Evolutionary conservation across 2,329 filamentous ascomycete species (phyloP), one percentile per base, ranked within the genome.

Genomic region (Xylariaceae sp.): DNA sequence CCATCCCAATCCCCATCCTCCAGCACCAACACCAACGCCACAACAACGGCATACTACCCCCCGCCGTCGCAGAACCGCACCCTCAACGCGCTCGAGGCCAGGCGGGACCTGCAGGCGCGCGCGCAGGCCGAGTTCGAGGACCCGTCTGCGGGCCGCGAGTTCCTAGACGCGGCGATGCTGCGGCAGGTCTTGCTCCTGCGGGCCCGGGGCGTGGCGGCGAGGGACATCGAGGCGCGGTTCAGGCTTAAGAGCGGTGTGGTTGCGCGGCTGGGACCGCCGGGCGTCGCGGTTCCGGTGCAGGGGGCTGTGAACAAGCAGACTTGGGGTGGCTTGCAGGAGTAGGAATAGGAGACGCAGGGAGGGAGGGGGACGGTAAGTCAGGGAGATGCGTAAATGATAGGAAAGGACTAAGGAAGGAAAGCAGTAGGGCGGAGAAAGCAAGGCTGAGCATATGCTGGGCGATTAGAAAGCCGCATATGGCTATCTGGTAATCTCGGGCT

Each of bases 81-180:
- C 1, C 73, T 84, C 8, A 70, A 70, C 15, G 80, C 76, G 20
- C 73, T 84, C 0, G 77, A 78, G 33, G 77, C 79, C 2, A 71
- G 81, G n/a, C 72, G 72, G 16, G 63, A 62, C 10, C 61, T 82
- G 7, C 72, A 82, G 55, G 68, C 71, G 11, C 63, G 68, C 44
- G 79, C 78, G 1, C 71, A 77, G 1, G 64, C 68, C 23, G 79
- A 83, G 62, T 70, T 76, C 24, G 73, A 77, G 55, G 67, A 68
- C 11, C 66, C 73, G 30, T 73, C 73, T n/a, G 65, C 62, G 21
- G 77, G 73, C 1, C 67, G 74, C 44, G 74, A 79, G 56, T 78
- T 82, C 43, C 65, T 82, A 8, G 73, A 81, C 43, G 75, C 79
- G 30, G 70, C 70, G 7, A 79, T 75, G 15, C 62, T 83, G 13